phyloP scores from a whole-genome alignment of 176 grass and related monocot species.

The Raddia distichophylla region DNA sequence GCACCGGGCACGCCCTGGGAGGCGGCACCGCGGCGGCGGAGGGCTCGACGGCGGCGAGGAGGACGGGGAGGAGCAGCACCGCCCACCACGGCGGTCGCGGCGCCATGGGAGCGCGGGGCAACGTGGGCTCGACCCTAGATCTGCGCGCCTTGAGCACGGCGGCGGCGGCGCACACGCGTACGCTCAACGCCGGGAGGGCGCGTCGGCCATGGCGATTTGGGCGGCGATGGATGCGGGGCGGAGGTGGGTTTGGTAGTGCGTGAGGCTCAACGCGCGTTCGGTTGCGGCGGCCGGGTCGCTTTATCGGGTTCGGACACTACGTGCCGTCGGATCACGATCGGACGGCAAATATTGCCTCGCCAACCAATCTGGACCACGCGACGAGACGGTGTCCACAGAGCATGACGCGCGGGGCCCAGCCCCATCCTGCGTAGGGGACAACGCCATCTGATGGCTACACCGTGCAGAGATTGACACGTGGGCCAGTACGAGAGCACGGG shows the following conservation, averaged over 20 bases:
- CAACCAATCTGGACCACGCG: slow-evolving; percentile 1
- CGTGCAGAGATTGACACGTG: background rate
- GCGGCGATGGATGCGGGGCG: slow-evolving; percentile 35
- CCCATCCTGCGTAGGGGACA: background rate
- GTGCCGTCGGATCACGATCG: slow-evolving; percentile 34
- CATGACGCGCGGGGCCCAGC: slow-evolving; percentile 31
- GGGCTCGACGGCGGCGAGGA: slow-evolving; percentile 24
- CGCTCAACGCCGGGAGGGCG: slow-evolving; percentile 37
- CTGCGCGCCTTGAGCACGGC: slow-evolving; percentile 11
- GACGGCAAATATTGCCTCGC: background rate
- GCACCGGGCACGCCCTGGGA: slow-evolving; percentile 39
- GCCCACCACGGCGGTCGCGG: slow-evolving; percentile 30
- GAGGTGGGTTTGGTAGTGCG: slow-evolving; percentile 35
- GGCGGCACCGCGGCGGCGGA: slow-evolving; percentile 3
- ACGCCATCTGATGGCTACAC: background rate
- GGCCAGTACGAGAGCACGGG: background rate
- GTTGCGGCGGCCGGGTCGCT: slow-evolving; percentile 32
- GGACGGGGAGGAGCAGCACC: slow-evolving; percentile 40
- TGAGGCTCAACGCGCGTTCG: slow-evolving; percentile 17
- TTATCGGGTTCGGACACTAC: slow-evolving; percentile 39
- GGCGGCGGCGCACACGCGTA: slow-evolving; percentile 14
- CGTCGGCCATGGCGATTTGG: slow-evolving; percentile 42
- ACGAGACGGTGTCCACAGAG: background rate
- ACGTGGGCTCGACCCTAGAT: slow-evolving; percentile 36
- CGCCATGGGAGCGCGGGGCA: slow-evolving; percentile 34